phyloP scores from a whole-genome alignment of 345 rosid genomes.

The Lepidium africanum region DNA sequence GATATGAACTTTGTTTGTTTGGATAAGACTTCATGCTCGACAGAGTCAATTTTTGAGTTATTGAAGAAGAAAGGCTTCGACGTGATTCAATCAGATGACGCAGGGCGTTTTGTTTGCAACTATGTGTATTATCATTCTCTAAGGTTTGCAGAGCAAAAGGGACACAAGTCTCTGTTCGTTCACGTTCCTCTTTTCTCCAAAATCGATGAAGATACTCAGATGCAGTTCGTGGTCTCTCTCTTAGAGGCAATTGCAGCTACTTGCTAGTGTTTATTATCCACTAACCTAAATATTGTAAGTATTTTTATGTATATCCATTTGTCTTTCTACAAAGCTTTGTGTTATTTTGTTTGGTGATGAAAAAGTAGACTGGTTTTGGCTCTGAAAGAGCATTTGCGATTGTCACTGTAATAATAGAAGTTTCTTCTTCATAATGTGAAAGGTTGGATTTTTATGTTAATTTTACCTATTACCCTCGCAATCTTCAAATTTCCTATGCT shows the following conservation, averaged over 20 bases:
- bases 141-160: constrained; percentile 55
- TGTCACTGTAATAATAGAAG: constrained; percentile 12
- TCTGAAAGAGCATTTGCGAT: constrained; percentile 8
- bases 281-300: constrained; percentile 3
- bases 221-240: constrained; percentile 55
- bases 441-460: constrained; percentile 11
- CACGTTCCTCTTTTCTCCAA: constrained; percentile 67
- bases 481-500: not conserved
- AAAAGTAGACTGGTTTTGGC: constrained; percentile 11
- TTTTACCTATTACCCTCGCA: not conserved
- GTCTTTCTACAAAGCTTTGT: constrained; percentile 8
- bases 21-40: constrained; percentile 47
- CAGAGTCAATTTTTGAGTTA: constrained; percentile 32
- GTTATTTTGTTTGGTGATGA: constrained; percentile 8
- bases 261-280: constrained; percentile 29
- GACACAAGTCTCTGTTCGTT: constrained; percentile 63
- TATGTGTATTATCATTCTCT: constrained; percentile 74
- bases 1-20: not conserved
- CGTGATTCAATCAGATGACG: constrained; percentile 49
- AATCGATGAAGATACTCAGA: constrained; percentile 60
- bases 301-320: constrained; percentile 4
- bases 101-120: constrained; percentile 74
- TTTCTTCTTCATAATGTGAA: constrained; percentile 12
- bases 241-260: constrained; percentile 61
- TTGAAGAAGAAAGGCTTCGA: constrained; percentile 46